These are phyloP conservation scores for Lippia alba DNA, from an alignment of 305 asterid genomes.

Conservation along the genomic window DNA sequence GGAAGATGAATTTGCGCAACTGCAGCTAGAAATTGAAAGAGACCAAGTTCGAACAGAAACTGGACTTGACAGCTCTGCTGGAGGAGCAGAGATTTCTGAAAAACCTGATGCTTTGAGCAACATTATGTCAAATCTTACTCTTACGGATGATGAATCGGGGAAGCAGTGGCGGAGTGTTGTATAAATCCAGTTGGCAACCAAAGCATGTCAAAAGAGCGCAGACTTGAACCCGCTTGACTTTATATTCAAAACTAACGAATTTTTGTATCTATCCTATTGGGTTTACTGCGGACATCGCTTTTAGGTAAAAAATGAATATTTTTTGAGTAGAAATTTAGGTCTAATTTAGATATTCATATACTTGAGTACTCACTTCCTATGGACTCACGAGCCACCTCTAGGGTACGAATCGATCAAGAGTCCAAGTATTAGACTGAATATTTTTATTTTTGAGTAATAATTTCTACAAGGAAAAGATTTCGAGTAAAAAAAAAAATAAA, in stretches of 20 bases:
- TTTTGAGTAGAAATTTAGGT: too few relatives aligned
- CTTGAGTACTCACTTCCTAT: too few relatives aligned
- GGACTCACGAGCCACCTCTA: too few relatives aligned
- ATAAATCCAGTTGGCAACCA: constrained; percentile 27
- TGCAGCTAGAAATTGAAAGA: constrained; percentile 54
- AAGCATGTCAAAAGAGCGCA: constrained; percentile 32
- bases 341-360: too few relatives aligned
- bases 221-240: constrained; percentile 55
- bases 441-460: too few relatives aligned
- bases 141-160: constrained; percentile 40
- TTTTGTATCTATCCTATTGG: neutral
- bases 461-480: too few relatives aligned
- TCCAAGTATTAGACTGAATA: too few relatives aligned
- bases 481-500: too few relatives aligned
- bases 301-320: too few relatives aligned
- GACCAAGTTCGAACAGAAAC: constrained; percentile 28
- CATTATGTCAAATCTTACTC: constrained; percentile 56
- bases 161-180: constrained; percentile 30
- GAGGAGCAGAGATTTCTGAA: constrained; percentile 38
- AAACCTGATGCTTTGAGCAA: constrained; percentile 52
- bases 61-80: constrained; percentile 24
- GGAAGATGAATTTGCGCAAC: constrained; percentile 66
- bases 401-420: too few relatives aligned
- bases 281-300: neutral
- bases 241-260: constrained; percentile 20